Conservation (phyloP, 805 yeast genomes). For the Nakazawaea anatomiae region DNA sequence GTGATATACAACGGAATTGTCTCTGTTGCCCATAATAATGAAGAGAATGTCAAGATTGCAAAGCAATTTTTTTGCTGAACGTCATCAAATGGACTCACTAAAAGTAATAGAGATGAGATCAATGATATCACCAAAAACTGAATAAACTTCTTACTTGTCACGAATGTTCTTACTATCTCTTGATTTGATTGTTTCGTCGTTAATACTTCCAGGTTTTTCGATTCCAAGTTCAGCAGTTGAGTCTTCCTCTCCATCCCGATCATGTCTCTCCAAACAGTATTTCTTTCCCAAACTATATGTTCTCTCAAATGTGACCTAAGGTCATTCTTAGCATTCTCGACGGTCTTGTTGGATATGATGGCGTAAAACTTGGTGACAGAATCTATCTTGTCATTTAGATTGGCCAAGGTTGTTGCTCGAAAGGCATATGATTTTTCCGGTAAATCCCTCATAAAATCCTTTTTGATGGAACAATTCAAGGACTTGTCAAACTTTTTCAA, state of each 20-base stretch:
- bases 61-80: constrained; percentile 71
- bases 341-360: constrained; percentile 31
- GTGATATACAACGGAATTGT: constrained; percentile 90
- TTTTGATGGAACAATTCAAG: constrained; percentile 52
- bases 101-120: constrained; percentile 43
- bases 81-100: constrained; percentile 54
- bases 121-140: constrained; percentile 42
- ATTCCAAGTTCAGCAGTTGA: constrained; percentile 32
- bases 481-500: constrained; percentile 90
- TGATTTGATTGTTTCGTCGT: constrained; percentile 14
- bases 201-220: constrained; percentile 16
- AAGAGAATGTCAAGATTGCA: constrained; percentile 75
- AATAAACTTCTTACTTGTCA: constrained; percentile 31
- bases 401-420: constrained; percentile 35
- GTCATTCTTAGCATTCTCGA: constrained; percentile 37
- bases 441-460: constrained; percentile 47
- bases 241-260: constrained; percentile 83
- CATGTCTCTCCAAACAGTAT: constrained; percentile 97
- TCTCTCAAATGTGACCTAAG: constrained; percentile 63
- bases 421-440: constrained; percentile 53
- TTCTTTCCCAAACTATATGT: constrained; percentile 95
- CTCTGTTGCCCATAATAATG: constrained; percentile 94
- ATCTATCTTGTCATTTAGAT: constrained; percentile 49
- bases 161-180: constrained; percentile 12
- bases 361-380: constrained; percentile 31